Conservation (phyloP, 495 filamentous ascomycete species). For the Xylaria grammica region DNA sequence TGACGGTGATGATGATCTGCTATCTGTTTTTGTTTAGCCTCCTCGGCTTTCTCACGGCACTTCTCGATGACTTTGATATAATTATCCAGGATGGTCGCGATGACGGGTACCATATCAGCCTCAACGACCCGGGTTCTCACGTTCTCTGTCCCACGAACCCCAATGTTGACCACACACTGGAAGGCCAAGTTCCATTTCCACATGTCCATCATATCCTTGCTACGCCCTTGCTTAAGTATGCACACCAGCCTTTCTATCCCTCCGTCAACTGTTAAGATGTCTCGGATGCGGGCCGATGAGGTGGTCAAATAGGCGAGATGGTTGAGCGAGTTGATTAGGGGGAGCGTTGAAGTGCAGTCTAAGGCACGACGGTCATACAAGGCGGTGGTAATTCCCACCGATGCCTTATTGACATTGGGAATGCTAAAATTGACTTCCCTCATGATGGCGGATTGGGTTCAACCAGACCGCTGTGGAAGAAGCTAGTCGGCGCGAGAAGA, state of each 20-base stretch:
- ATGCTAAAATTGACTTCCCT: conserved; percentile 99
- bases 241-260: conserved; percentile 94
- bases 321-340: conserved; percentile 96
- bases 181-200: conserved; percentile 99
- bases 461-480: conserved; percentile 11
- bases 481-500: conserved; percentile 22
- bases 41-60: conserved; percentile 81
- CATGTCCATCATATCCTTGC: conserved; percentile 98
- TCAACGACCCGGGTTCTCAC: conserved; percentile 95
- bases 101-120: conserved; percentile 98
- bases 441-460: conserved; percentile 48
- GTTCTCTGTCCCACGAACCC: conserved; percentile 90
- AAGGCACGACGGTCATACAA: conserved; percentile 96
- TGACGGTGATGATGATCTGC: conserved; percentile 49
- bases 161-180: conserved; percentile 98
- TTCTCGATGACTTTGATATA: conserved; percentile 96
- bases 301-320: conserved; percentile 98
- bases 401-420: conserved; percentile 99
- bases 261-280: conserved; percentile 97
- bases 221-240: conserved; percentile 95
- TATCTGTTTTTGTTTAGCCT: conserved; percentile 58
- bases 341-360: conserved; percentile 96
- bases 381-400: conserved; percentile 97
- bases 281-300: conserved; percentile 95
- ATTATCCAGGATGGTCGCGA: conserved; percentile 98